phyloP scores from a whole-genome alignment of 2,329 filamentous ascomycete species.

The Colletotrichum viniferum region DNA sequence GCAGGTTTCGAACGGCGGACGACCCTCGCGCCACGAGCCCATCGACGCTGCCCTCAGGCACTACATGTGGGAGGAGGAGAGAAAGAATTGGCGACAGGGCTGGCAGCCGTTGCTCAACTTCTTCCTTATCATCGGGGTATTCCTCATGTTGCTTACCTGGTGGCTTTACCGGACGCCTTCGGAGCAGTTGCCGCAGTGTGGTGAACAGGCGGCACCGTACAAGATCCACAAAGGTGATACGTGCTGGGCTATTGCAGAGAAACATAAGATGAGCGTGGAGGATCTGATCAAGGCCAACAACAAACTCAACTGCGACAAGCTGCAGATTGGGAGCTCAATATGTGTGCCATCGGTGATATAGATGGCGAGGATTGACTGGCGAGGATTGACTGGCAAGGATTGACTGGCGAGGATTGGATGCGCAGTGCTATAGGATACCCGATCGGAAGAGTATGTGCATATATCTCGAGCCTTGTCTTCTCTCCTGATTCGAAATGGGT shows the following conservation, averaged over 20 bases:
- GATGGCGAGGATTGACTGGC: background rate
- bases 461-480: background rate
- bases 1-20: slow-evolving; percentile 37
- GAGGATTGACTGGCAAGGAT: background rate
- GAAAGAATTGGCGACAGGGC: slow-evolving; percentile 54
- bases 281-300: slow-evolving; percentile 49
- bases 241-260: slow-evolving; percentile 57
- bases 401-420: background rate
- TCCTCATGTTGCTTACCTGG: slow-evolving; percentile 55
- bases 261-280: slow-evolving; percentile 45
- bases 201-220: slow-evolving; percentile 31
- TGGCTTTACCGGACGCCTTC: slow-evolving; percentile 41
- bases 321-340: slow-evolving; percentile 45
- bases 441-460: background rate
- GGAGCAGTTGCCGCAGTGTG: slow-evolving; percentile 1
- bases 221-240: slow-evolving; percentile 51
- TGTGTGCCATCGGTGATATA: slow-evolving; percentile 42
- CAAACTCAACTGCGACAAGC: slow-evolving; percentile 50
- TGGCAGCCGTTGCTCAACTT: slow-evolving; percentile 63
- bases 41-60: slow-evolving; percentile 28
- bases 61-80: slow-evolving; percentile 21
- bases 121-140: slow-evolving; percentile 56
- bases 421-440: background rate
- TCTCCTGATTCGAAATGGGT: background rate
- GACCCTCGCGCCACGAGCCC: slow-evolving; percentile 30